Evolutionary conservation across 495 filamentous ascomycete species (phyloP), one percentile per base, ranked within the genome.

Genomic region (Jackrogersella minutella): DNA sequence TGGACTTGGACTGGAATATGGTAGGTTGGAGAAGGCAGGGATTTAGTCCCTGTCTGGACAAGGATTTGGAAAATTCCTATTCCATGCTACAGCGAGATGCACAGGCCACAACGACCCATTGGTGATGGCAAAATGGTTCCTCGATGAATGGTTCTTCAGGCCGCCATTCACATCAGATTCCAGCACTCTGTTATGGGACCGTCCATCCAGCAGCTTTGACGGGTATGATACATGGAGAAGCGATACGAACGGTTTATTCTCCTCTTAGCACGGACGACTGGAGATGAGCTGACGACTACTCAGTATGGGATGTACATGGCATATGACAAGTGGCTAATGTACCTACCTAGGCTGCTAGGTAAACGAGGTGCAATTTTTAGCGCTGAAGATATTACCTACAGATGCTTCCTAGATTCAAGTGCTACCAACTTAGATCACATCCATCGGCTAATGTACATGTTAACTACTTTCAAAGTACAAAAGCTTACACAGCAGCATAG

Each of bases 11-110:
- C 61, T 64, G 51, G 51, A 62, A 58, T 39, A 58, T 69, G 66
- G 66, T 69, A 62, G 57, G 66, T n/a, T n/a, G n/a, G n/a, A n/a
- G n/a, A n/a, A 69, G 54, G 51, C 61, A 61, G 62, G 66, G 60
- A 61, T 53, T 14, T 13, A 11, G 6, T 21, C 39, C 66, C 66
- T 44, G 28, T 64, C 40, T 37, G 6, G n/a, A 39, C 66, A 65
- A 56, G 61, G 61, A 53, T 65, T 13, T 11, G 19, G 61, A 58
- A 69, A 69, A 62, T 65, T 69, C 57, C 61, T 47, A 62, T 65
- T 21, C 56, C 51, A 65, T 57, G 50, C 36, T n/a, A 52, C 37
- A 61, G 46, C 36, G 33, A 36, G 24, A 47, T 34, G 58, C 58
- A 62, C 57, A 59, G 59, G 59, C 59, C 47, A 36, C 22, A 58